Percentiles rank a stretch among this genome's conserved stretches.
phyloP scores from a whole-genome alignment of 1,139 yeast species.

The Candida gigantensis region DNA sequence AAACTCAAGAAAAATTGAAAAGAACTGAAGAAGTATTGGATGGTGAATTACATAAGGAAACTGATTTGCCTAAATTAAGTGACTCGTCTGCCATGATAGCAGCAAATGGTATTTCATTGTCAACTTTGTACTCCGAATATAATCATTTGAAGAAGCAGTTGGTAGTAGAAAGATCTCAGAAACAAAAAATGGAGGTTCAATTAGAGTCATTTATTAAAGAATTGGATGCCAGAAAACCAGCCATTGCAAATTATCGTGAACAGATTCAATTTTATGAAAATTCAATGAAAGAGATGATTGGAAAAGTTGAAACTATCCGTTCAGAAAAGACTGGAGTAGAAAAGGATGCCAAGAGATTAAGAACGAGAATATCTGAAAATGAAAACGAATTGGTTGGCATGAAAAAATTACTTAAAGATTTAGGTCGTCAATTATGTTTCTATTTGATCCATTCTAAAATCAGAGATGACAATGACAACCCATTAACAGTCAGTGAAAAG shows the following conservation, averaged over 20 bases:
- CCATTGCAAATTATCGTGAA: constrained; percentile 65
- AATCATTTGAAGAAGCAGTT: constrained; percentile 65
- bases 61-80: constrained; percentile 40
- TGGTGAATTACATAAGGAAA: constrained; percentile 41
- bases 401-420: constrained; percentile 63
- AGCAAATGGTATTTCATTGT: constrained; percentile 60
- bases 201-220: constrained; percentile 72
- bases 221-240: constrained; percentile 78
- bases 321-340: constrained; percentile 45
- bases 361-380: constrained; percentile 28
- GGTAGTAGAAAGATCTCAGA: constrained; percentile 69
- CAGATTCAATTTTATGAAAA: constrained; percentile 48
- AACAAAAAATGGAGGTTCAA: constrained; percentile 68
- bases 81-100: constrained; percentile 46
- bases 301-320: constrained; percentile 38
- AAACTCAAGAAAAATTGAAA: constrained; percentile 37
- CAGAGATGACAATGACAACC: constrained; percentile 51
- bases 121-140: constrained; percentile 69
- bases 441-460: constrained; percentile 68
- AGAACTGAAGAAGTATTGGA: constrained; percentile 47
- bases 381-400: constrained; percentile 46
- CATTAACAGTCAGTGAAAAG: constrained; percentile 60
- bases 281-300: constrained; percentile 41
- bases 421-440: constrained; percentile 77
- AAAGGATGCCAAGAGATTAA: constrained; percentile 34